A percentile compares a stretch with the other conserved stretches of the same genome.
Conservation (phyloP, 2,329 filamentous ascomycete genomes). For the Hirsutella minnesotensis region DNA sequence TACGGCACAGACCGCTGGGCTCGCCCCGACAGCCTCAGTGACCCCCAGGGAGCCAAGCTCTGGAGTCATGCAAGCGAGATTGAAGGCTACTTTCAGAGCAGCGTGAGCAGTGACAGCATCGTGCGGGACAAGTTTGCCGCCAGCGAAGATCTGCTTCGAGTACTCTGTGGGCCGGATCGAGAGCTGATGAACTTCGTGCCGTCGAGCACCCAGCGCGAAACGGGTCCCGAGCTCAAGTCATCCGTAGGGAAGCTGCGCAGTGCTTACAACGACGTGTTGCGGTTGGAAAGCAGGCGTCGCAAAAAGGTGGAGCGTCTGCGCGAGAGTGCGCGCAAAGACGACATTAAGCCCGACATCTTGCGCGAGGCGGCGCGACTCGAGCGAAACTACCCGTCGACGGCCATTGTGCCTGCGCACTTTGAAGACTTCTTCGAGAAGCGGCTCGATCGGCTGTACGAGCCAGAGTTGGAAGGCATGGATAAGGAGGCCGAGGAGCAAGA, state of each 20-base stretch:
- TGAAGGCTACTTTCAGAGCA: slow-evolving; percentile 69
- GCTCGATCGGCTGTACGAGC: slow-evolving; percentile 64
- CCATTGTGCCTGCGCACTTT: slow-evolving; percentile 80
- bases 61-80: slow-evolving; percentile 69
- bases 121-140: slow-evolving; percentile 70
- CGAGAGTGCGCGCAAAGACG: slow-evolving; percentile 72
- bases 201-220: slow-evolving; percentile 64
- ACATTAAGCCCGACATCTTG: slow-evolving; percentile 77
- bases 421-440: slow-evolving; percentile 81
- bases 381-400: slow-evolving; percentile 72
- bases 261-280: slow-evolving; percentile 72
- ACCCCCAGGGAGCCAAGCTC: slow-evolving; percentile 54
- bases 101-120: slow-evolving; percentile 40
- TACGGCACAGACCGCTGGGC: slow-evolving; percentile 83
- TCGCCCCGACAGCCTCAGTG: slow-evolving; percentile 55
- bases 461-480: slow-evolving; percentile 58
- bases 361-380: slow-evolving; percentile 76
- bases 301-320: slow-evolving; percentile 69
- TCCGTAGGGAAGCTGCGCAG: slow-evolving; percentile 67
- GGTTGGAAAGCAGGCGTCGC: slow-evolving; percentile 69
- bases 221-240: slow-evolving; percentile 69
- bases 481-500: slow-evolving; percentile 70
- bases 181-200: slow-evolving; percentile 83
- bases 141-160: slow-evolving; percentile 60
- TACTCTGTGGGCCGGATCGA: slow-evolving; percentile 70